These are phyloP conservation scores for Clonostachys solani DNA, from an alignment of 2,329 filamentous ascomycete species.

Conservation along the genomic window DNA sequence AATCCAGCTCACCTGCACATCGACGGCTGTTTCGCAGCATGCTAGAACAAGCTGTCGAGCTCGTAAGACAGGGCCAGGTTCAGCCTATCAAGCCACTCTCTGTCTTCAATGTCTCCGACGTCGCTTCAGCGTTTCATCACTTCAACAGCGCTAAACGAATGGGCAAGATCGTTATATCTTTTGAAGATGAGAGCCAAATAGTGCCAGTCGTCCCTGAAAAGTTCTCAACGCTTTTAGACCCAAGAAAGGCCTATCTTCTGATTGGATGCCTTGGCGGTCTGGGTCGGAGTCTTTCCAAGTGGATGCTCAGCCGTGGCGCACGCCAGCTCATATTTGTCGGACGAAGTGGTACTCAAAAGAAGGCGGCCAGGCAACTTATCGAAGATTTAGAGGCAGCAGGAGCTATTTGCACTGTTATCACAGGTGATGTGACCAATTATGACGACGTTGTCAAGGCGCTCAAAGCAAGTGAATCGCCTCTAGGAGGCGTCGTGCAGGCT, in stretches of 20 bases:
- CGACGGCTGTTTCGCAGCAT: background rate
- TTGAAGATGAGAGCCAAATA: constrained; percentile 6
- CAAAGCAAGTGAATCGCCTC: constrained; percentile 5
- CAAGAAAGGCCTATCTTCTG: constrained; percentile 9
- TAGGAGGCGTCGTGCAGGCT: constrained; percentile 25
- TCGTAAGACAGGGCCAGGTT: constrained; percentile 9
- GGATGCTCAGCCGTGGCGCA: constrained; percentile 22
- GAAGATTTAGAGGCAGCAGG: constrained; percentile 9
- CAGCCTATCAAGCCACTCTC: constrained; percentile 5
- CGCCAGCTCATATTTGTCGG: constrained; percentile 22
- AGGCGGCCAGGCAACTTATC: constrained; percentile 11
- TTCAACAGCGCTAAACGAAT: constrained; percentile 31
- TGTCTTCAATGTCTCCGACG: constrained; percentile 6
- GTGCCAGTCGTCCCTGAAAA: constrained; percentile 3
- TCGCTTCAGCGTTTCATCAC: constrained; percentile 22
- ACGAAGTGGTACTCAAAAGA: constrained; percentile 15
- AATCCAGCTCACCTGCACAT: background rate
- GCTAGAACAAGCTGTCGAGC: constrained; percentile 2
- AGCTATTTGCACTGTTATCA: constrained; percentile 11
- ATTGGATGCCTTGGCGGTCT: constrained; percentile 20
- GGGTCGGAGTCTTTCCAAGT: constrained; percentile 20
- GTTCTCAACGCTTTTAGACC: constrained; percentile 2
- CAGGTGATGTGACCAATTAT: constrained; percentile 10
- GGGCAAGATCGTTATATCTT: constrained; percentile 29
- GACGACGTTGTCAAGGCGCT: constrained; percentile 9